phyloP scores from a whole-genome alignment of 148 eudicot genomes.

The Rhododendron kiyosumense region DNA sequence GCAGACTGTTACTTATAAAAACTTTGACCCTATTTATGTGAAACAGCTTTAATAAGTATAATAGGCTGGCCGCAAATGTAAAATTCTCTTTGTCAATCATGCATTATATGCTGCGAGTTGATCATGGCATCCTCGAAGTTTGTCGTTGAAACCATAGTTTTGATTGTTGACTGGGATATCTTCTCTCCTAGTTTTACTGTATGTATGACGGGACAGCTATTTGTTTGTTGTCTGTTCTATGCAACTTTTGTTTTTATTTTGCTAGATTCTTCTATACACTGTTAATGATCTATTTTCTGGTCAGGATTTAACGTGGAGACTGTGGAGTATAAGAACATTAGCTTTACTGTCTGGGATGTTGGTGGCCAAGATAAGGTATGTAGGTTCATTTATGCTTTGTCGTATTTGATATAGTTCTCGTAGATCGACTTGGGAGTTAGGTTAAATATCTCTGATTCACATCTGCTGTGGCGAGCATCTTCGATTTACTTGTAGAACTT shows the following conservation, averaged over 20 bases:
- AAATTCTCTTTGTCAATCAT: neutral
- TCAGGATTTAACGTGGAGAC: conserved; percentile 67
- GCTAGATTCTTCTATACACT: neutral
- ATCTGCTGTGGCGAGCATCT: neutral
- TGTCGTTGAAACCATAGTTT: neutral
- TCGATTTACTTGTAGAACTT: neutral
- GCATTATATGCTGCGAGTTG: neutral
- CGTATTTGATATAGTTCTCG: neutral
- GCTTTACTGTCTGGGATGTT: conserved; percentile 76
- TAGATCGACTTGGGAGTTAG: neutral
- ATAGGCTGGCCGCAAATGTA: neutral
- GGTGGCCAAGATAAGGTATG: conserved; percentile 71
- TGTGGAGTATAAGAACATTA: conserved; percentile 64
- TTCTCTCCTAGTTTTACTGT: neutral
- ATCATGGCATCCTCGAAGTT: neutral
- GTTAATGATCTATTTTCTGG: conserved; percentile 1
- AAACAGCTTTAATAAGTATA: no score
- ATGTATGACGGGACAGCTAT: neutral
- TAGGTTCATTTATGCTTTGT: neutral
- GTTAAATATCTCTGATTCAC: neutral
- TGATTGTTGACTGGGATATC: neutral
- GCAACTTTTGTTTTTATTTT: neutral
- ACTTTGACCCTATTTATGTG: no score
- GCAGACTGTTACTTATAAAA: no score
- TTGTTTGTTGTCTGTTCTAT: neutral